phyloP scores from a whole-genome alignment of 495 filamentous ascomycete species.

The Penicillium soppii region DNA sequence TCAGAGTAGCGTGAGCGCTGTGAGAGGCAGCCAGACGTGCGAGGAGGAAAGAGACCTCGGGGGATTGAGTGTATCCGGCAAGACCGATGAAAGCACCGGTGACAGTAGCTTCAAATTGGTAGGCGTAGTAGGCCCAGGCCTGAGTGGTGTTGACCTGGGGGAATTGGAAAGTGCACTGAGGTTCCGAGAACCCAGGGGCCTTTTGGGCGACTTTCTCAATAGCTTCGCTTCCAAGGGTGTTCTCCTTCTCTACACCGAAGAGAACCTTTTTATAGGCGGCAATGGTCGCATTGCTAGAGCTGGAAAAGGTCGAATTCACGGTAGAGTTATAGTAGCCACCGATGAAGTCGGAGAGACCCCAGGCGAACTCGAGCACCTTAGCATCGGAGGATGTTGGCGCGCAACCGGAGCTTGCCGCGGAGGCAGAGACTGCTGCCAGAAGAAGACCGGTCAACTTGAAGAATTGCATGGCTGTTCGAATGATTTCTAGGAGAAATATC shows the following conservation, averaged over 20 bases:
- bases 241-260: slow-evolving; percentile 24
- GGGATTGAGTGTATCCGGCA: slow-evolving; percentile 32
- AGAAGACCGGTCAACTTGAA: neutral
- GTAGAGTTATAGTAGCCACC: slow-evolving; percentile 26
- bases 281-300: slow-evolving; percentile 14
- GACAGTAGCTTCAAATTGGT: slow-evolving; percentile 24
- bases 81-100: slow-evolving; percentile 30
- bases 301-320: slow-evolving; percentile 22
- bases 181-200: slow-evolving; percentile 18
- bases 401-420: slow-evolving; percentile 10
- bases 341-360: slow-evolving; percentile 23
- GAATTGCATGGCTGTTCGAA: neutral
- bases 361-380: slow-evolving; percentile 26
- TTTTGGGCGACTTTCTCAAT: slow-evolving; percentile 19
- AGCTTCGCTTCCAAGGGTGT: slow-evolving; percentile 26
- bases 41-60: slow-evolving; percentile 35
- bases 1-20: slow-evolving; percentile 21
- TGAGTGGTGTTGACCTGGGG: slow-evolving; percentile 17
- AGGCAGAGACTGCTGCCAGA: slow-evolving; percentile 3
- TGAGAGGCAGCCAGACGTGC: slow-evolving; percentile 34
- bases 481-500: neutral
- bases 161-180: slow-evolving; percentile 24
- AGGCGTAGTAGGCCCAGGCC: slow-evolving; percentile 20
- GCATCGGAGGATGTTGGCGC: slow-evolving; percentile 19
- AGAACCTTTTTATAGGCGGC: slow-evolving; percentile 19